Evolutionary conservation across 441 rosid genomes (phyloP).

Genomic region (Mallotus repandus): DNA sequence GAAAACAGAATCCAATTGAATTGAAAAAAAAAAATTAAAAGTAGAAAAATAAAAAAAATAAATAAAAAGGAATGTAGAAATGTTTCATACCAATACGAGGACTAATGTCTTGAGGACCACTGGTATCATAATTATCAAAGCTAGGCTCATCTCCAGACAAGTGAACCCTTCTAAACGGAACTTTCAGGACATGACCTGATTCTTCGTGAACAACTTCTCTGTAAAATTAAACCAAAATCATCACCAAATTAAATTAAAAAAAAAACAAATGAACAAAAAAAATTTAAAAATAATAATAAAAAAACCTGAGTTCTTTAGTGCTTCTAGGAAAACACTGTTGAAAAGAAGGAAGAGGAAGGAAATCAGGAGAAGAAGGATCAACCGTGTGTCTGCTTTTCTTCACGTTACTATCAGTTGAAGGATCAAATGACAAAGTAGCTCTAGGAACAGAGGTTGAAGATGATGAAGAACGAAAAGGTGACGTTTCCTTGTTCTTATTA

Average conservation of each 20-base stretch:
- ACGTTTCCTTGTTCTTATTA: background rate
- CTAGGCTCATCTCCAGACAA: slow-evolving; percentile 79
- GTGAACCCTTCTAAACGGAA: slow-evolving; percentile 83
- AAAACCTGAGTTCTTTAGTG: slow-evolving; percentile 67
- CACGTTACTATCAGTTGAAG: slow-evolving; percentile 53
- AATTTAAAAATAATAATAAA: too few species aligned
- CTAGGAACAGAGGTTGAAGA: slow-evolving; percentile 30
- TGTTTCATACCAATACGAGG: slow-evolving; percentile 56
- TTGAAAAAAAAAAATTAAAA: background rate
- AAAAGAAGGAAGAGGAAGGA: slow-evolving; percentile 80
- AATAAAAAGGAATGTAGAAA: background rate
- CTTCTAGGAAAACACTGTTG: slow-evolving; percentile 90
- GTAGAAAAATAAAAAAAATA: background rate
- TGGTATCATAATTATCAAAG: slow-evolving; percentile 89
- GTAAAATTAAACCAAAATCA: slow-evolving; percentile 21
- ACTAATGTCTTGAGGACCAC: slow-evolving; percentile 84
- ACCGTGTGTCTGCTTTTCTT: slow-evolving; percentile 57
- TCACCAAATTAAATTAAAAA: slow-evolving; percentile 6
- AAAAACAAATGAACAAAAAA: background rate
- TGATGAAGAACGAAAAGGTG: slow-evolving; percentile 24
- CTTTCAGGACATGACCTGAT: slow-evolving; percentile 79
- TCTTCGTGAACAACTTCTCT: slow-evolving; percentile 81
- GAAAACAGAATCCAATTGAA: too few species aligned
- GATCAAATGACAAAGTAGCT: slow-evolving; percentile 80
- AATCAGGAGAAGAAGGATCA: slow-evolving; percentile 92